These are phyloP conservation scores for Inonotus hispidus DNA, from an alignment of 1,284 basidiomycete genomes.

Conservation along the genomic window DNA sequence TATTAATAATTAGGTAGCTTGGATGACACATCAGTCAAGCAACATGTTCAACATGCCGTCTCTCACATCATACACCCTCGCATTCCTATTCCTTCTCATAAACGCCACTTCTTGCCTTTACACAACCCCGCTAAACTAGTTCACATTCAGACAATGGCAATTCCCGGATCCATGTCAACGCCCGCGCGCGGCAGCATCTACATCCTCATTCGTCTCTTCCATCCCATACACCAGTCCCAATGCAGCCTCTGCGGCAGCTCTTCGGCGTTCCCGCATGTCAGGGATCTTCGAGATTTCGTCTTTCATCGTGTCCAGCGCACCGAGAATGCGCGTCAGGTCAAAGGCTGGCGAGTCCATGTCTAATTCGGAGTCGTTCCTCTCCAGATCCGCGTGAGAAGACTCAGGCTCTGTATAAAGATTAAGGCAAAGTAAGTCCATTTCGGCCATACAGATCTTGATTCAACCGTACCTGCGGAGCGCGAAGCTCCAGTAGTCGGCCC, in stretches of 20 bases:
- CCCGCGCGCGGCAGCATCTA: not conserved
- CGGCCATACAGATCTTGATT: not conserved
- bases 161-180: not conserved
- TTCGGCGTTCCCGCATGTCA: constrained; percentile 55
- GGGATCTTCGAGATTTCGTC: constrained; percentile 65
- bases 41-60: too few relatives aligned
- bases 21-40: too few relatives aligned
- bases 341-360: constrained; percentile 43
- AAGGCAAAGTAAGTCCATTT: not conserved
- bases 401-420: not conserved
- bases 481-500: constrained; percentile 27
- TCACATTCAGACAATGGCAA: not conserved
- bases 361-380: constrained; percentile 15
- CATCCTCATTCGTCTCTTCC: constrained; percentile 26
- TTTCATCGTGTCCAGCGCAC: constrained; percentile 62
- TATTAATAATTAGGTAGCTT: too few relatives aligned
- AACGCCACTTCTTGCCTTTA: not conserved
- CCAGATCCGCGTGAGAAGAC: constrained; percentile 12
- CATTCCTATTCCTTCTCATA: not conserved
- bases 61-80: not conserved
- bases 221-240: constrained; percentile 68
- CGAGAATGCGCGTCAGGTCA: constrained; percentile 59
- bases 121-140: not conserved
- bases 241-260: constrained; percentile 65
- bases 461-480: not conserved